Evolutionary conservation across 75 land plant species (phyloP).

Genomic region (Selaginella moellendorffii): DNA sequence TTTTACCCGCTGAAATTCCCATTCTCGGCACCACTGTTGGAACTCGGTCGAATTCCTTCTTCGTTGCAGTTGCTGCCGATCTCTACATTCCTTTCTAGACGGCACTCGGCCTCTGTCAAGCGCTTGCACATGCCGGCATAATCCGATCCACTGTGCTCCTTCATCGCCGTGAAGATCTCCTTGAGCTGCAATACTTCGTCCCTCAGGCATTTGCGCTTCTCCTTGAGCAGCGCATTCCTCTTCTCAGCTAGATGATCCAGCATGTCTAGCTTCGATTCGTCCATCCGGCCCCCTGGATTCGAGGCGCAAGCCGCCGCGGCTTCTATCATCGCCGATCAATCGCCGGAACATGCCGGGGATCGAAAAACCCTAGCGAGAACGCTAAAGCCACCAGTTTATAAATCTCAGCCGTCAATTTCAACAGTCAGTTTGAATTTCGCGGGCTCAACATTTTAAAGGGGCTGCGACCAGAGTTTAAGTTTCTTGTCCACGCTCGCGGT

Average conservation of each 20-base stretch:
- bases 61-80: background rate
- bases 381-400: no score
- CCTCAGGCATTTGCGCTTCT: background rate
- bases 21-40: background rate
- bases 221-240: background rate
- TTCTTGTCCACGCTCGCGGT: constrained; percentile 64
- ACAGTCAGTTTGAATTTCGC: no score
- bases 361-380: no score
- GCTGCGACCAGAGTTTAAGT: constrained; percentile 88
- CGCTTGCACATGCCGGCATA: background rate
- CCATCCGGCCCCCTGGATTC: no score
- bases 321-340: no score
- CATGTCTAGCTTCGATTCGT: background rate
- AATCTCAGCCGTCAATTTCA: no score
- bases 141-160: background rate
- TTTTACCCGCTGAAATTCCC: background rate
- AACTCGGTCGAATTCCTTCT: no score
- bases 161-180: background rate
- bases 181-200: background rate
- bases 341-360: no score
- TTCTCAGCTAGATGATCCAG: background rate
- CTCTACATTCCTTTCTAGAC: background rate
- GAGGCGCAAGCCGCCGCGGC: no score
- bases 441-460: no score
- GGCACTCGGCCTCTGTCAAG: background rate